Evolutionary conservation across 2,329 filamentous ascomycete species (phyloP).

Genomic region (Xylariaceae sp.): DNA sequence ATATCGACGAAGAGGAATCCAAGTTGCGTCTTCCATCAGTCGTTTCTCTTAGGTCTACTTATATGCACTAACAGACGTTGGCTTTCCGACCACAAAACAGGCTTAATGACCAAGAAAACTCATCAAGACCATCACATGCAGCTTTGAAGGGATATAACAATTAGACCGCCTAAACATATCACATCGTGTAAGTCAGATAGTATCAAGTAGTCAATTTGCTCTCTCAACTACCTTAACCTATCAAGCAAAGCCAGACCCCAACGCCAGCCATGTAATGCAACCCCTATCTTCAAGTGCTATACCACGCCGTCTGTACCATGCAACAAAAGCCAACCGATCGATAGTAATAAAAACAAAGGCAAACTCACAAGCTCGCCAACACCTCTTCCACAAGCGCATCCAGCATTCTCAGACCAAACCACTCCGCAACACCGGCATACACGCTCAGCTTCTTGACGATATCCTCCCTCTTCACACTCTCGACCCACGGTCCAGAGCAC

Average conservation of each 20-base stretch:
- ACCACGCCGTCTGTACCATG: not conserved
- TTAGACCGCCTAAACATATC: not conserved
- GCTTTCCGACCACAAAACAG: too few species aligned
- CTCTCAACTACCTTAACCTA: not conserved
- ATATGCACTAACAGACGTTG: too few species aligned
- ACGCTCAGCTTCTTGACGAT: slow-evolving; percentile 62
- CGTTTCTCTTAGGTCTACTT: too few species aligned
- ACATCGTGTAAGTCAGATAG: not conserved
- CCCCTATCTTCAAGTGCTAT: not conserved
- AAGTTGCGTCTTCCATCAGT: too few species aligned
- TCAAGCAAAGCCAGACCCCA: not conserved
- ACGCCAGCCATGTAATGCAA: not conserved
- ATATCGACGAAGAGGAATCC: too few species aligned
- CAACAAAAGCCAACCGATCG: not conserved
- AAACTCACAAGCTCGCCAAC: slow-evolving; percentile 28
- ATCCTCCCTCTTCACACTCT: slow-evolving; percentile 62
- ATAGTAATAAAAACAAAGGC: not conserved
- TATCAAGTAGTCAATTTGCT: not conserved
- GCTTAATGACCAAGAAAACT: too few species aligned
- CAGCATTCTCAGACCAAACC: slow-evolving; percentile 79
- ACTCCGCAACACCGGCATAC: slow-evolving; percentile 67
- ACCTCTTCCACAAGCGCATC: slow-evolving; percentile 66
- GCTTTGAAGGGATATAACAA: too few species aligned
- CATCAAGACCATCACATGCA: too few species aligned
- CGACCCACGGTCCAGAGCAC: slow-evolving; percentile 81